Base-by-base conservation (phyloP, 345 rosid genomes). In the Chamaenerion angustifolium region DNA sequence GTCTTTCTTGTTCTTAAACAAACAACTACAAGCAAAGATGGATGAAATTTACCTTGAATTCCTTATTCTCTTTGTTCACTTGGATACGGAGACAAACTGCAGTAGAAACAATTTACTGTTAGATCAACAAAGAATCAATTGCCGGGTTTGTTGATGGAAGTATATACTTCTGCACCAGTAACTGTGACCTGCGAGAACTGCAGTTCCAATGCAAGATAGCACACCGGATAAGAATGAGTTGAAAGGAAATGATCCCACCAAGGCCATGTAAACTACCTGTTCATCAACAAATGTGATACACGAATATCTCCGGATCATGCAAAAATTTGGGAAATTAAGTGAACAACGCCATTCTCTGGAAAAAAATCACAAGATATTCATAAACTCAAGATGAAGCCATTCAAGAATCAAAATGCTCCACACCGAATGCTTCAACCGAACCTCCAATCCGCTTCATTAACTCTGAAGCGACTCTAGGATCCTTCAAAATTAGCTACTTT, bases 31-130 rank as follows among this genome's bases (percentile, higher is more conserved):
- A 61, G 17, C 21, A 18, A 23, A 12, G 37, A 17, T 37, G 13
- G 21, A 31, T 19, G 44, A 43, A n/a, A 42, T 15, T 37, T 42
- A 60, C 54, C 64, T 60, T 60, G 57, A 54, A 48, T 27, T 93
- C 99, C 73, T 88, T 93, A 81, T 93, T 93, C 68, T 93, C 99
- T 59, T 85, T 93, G 86, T 93, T 93, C 77, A 93, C 96, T 67
- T 93, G 99, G 65, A 93, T 88, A 42, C 96, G 86, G 51, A 93
- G 99, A 70, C 99, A 93, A 55, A 93, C 99, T 93, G 79, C 10
- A 43, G 57, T 40, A 46, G 59, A 12, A 45, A 49, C 14, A 27
- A 31, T 12, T 23, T 3, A 12, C 18, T 49, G 49, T 16, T 12
- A 19, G 58, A 43, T 48, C 52, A 16, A 45, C 21, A 19, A 15